Evolutionary conservation across 305 asterid genomes (phyloP), one percentile per base, ranked within the genome.

Genomic region (Fraxinus albicans): DNA sequence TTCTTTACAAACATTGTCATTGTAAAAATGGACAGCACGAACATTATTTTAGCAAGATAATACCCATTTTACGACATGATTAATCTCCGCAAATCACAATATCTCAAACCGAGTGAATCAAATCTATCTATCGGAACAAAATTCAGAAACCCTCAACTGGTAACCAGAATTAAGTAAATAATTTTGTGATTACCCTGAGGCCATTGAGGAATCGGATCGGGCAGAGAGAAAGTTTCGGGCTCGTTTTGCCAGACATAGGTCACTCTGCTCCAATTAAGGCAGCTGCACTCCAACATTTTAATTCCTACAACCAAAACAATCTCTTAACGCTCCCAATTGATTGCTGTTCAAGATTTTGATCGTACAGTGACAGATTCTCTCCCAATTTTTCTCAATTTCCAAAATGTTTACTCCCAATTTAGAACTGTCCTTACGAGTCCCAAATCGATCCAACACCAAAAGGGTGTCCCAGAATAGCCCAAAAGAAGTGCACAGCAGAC

Each of bases 131-230:
- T 19, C 29, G 42, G 13, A 73, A 60, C 58, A 36, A 72, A 60
- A 31, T 29, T 27, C 65, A 77, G 25, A 7, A 21, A 44, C 31
- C 76, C 33, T 12, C 40, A 25, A 69, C 21, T 25, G 33, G 29
- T 29, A 1, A 29, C 75, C 75, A 25, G 8, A 69, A 29, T 69
- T 69, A 29, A 69, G 36, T 25, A 27, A 79, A 82, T 0, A 63
- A 77, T 33, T 12, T 29, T 47, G 23, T 5, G 42, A 78, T 31
- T 84, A 91, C 98, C 97, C 85, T 84, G 88, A 65, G 97, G 96
- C 99, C 99, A 94, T 83, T 85, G 88, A 0, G 98, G 97, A 78
- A 94, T 85, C 50, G 98, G 91, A 27, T 90, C 91, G 79, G 99
- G 98, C 12, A 94, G 93, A 38, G 88, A 82, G 89, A 88, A 92